Evolutionary conservation across 2,329 filamentous ascomycete genomes (phyloP).

Genomic region (Cladosporium sp.): DNA sequence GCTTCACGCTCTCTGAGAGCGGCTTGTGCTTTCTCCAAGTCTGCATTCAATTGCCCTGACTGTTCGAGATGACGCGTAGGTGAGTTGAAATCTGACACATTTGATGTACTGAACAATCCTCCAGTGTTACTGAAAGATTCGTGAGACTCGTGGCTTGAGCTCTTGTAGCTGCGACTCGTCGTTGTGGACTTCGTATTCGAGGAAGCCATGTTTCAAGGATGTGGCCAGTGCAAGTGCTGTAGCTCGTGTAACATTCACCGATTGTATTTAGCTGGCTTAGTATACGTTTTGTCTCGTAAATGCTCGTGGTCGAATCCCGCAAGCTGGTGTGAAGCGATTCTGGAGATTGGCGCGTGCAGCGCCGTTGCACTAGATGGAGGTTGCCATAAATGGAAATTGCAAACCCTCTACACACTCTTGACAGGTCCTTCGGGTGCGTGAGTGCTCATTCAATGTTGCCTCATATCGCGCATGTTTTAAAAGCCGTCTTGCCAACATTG

Average conservation of each 20-base stretch:
- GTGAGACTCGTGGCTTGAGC: neutral
- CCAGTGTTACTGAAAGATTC: neutral
- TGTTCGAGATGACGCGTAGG: neutral
- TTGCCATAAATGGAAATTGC: neutral
- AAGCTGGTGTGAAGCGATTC: no score
- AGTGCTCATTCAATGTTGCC: no score
- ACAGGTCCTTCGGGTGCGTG: no score
- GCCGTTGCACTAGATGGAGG: neutral
- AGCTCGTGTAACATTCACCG: neutral
- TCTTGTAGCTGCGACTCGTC: neutral
- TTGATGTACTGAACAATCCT: neutral
- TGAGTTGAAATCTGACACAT: neutral
- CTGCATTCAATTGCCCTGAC: neutral
- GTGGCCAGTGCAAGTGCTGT: neutral
- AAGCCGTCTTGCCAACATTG: no score
- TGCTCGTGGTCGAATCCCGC: neutral
- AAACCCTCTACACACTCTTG: no score
- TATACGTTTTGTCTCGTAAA: neutral
- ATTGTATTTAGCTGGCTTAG: neutral
- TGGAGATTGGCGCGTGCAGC: neutral
- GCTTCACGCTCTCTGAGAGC: conserved; percentile 2
- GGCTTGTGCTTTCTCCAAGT: neutral
- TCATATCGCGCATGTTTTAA: no score
- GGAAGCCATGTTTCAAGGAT: neutral
- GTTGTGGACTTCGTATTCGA: neutral